A percentile compares a stretch with the other conserved stretches of the same genome.
phyloP scores from a whole-genome alignment of 2,329 filamentous ascomycete species.

The Pseudogymnoascus sp. region DNA sequence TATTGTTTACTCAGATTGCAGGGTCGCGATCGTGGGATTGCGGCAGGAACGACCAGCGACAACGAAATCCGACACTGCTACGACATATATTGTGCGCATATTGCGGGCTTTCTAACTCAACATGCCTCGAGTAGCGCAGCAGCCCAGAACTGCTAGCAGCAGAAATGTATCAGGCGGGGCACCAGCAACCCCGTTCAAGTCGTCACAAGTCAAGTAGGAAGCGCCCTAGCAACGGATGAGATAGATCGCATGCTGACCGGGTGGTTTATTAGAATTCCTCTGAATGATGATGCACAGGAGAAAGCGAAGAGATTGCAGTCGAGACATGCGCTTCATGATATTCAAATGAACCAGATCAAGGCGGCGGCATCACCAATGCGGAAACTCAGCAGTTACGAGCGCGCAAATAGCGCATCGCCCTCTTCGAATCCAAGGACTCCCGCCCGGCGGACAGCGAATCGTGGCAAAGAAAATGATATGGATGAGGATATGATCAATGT shows the following conservation, averaged over 20 bases:
- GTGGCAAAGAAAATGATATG: slow-evolving; percentile 34
- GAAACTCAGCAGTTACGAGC: slow-evolving; percentile 51
- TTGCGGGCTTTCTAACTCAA: slow-evolving; percentile 9
- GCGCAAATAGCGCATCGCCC: slow-evolving; percentile 49
- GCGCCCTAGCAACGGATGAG: neutral
- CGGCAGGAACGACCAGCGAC: slow-evolving; percentile 1
- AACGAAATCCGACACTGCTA: neutral
- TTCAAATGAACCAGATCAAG: slow-evolving; percentile 86
- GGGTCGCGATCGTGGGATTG: slow-evolving; percentile 3
- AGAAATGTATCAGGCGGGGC: slow-evolving; percentile 31
- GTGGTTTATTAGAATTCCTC: slow-evolving; percentile 61
- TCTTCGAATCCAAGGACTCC: slow-evolving; percentile 48
- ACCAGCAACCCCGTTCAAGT: slow-evolving; percentile 26
- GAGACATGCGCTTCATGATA: slow-evolving; percentile 79
- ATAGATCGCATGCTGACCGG: neutral
- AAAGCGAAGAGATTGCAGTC: slow-evolving; percentile 82
- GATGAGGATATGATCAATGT: slow-evolving; percentile 57
- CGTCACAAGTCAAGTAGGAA: slow-evolving; percentile 29
- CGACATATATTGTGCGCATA: slow-evolving; percentile 7
- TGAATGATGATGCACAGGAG: slow-evolving; percentile 92
- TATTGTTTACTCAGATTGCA: slow-evolving; percentile 6
- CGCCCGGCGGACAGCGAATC: slow-evolving; percentile 29
- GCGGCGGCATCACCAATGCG: slow-evolving; percentile 67
- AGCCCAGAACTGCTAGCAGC: slow-evolving; percentile 33
- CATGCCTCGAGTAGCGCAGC: slow-evolving; percentile 50